Percentiles rank a stretch among this genome's conserved stretches.
phyloP scores from a whole-genome alignment of 148 eudicot genomes.

The Nyssa sinensis region DNA sequence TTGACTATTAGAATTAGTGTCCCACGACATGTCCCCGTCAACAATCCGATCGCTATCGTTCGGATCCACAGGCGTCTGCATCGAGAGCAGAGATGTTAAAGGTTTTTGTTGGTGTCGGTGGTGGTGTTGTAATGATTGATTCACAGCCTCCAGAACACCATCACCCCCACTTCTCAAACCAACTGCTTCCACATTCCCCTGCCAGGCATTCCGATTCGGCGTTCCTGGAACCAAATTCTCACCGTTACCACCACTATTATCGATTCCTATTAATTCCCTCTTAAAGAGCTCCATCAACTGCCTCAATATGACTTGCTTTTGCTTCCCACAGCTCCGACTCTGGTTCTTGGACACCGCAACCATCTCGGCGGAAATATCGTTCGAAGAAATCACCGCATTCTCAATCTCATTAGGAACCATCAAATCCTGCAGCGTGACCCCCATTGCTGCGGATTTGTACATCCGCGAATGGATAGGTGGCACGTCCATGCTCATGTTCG shows the following conservation, averaged over 20 bases:
- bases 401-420: conserved; percentile 20
- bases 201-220: conserved; percentile 17
- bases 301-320: conserved; percentile 41
- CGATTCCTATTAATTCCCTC: conserved; percentile 14
- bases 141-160: neutral
- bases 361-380: conserved; percentile 23
- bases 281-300: conserved; percentile 47
- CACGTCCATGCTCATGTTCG: too few species aligned
- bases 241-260: conserved; percentile 16
- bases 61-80: conserved; percentile 15
- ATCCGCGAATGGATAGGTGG: too few species aligned
- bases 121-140: too few species aligned
- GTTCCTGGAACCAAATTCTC: conserved; percentile 18
- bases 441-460: neutral
- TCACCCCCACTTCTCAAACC: neutral
- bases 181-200: neutral
- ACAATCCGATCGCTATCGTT: conserved; percentile 1
- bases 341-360: conserved; percentile 17
- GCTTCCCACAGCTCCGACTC: conserved; percentile 24
- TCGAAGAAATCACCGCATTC: conserved; percentile 42
- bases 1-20: conserved; percentile 8
- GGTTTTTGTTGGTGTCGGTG: too few species aligned
- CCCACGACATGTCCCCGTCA: neutral
- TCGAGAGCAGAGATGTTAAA: conserved; percentile 37
- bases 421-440: conserved; percentile 7